Conservation (phyloP, 495 filamentous ascomycete species). For the Tuber aestivum region DNA sequence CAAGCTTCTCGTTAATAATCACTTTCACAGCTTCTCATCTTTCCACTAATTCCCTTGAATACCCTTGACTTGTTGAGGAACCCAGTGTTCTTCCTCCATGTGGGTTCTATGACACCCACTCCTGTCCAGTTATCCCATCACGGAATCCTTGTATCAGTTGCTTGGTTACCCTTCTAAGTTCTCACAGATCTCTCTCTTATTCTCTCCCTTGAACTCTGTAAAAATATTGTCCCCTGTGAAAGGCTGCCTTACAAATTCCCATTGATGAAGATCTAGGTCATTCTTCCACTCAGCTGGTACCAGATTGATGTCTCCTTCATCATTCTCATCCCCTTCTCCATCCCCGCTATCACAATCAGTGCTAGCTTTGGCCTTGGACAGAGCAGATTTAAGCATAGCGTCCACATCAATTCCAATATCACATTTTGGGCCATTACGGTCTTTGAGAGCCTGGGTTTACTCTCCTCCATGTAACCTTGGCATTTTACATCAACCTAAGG, state of each 20-base stretch:
- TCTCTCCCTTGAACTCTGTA: conserved; percentile 73
- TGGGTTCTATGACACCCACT: conserved; percentile 63
- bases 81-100: conserved; percentile 55
- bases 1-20: conserved; percentile 85
- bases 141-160: conserved; percentile 75
- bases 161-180: conserved; percentile 85
- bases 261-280: conserved; percentile 53
- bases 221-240: conserved; percentile 90
- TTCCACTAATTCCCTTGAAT: conserved; percentile 68
- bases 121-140: conserved; percentile 93
- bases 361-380: conserved; percentile 34
- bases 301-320: conserved; percentile 29
- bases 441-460: conserved; percentile 54
- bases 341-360: conserved; percentile 49
- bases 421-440: conserved; percentile 34
- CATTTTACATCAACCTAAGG: conserved; percentile 90
- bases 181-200: conserved; percentile 62
- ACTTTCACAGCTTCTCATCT: conserved; percentile 75
- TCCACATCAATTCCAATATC: conserved; percentile 40
- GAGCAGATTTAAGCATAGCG: conserved; percentile 28
- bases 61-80: conserved; percentile 68
- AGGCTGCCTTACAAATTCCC: conserved; percentile 72
- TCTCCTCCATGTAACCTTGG: conserved; percentile 67
- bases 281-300: conserved; percentile 28
- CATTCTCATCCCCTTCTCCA: conserved; percentile 51